Percentiles rank a stretch among this genome's conserved stretches.
Conservation (phyloP, 768 basidiomycete genomes). For the Phanerodontia chrysosporium region DNA sequence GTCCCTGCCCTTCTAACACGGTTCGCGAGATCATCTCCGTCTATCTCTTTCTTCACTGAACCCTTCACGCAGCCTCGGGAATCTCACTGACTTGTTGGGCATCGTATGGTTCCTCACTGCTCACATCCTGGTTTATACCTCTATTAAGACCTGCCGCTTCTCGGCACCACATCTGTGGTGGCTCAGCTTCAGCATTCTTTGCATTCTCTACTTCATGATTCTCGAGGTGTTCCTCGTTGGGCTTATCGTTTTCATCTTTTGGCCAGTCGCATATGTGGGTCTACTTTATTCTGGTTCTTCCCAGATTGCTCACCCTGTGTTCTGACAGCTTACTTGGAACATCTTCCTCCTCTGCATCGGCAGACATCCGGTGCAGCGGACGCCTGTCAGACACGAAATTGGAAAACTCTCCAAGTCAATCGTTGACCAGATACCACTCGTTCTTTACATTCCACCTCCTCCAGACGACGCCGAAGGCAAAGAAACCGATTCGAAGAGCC, state of each 20-base stretch:
- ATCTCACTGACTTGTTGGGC: slow-evolving; percentile 66
- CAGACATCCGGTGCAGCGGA: slow-evolving; percentile 73
- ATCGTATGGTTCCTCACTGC: slow-evolving; percentile 80
- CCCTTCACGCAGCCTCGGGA: slow-evolving; percentile 42
- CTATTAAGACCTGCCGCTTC: slow-evolving; percentile 65
- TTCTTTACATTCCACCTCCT: slow-evolving; percentile 81
- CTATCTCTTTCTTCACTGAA: neutral
- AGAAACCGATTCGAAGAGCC: slow-evolving; percentile 27
- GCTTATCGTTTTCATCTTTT: slow-evolving; percentile 72
- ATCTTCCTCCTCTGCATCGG: slow-evolving; percentile 76
- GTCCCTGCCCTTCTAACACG: neutral
- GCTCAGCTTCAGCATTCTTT: slow-evolving; percentile 76
- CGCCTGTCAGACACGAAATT: slow-evolving; percentile 73
- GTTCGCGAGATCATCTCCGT: slow-evolving; percentile 5
- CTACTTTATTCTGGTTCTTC: neutral
- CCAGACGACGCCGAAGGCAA: slow-evolving; percentile 36
- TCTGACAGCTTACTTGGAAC: slow-evolving; percentile 64
- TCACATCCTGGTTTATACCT: slow-evolving; percentile 76
- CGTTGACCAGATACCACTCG: slow-evolving; percentile 78
- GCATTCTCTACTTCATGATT: slow-evolving; percentile 73
- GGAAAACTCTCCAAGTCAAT: slow-evolving; percentile 66
- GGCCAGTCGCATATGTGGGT: slow-evolving; percentile 75
- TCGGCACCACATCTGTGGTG: slow-evolving; percentile 84
- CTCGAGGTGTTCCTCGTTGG: slow-evolving; percentile 71
- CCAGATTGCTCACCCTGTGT: neutral